These are phyloP conservation scores for Apiospora phragmitis DNA, from an alignment of 2,329 filamentous ascomycete genomes.

Conservation along the genomic window DNA sequence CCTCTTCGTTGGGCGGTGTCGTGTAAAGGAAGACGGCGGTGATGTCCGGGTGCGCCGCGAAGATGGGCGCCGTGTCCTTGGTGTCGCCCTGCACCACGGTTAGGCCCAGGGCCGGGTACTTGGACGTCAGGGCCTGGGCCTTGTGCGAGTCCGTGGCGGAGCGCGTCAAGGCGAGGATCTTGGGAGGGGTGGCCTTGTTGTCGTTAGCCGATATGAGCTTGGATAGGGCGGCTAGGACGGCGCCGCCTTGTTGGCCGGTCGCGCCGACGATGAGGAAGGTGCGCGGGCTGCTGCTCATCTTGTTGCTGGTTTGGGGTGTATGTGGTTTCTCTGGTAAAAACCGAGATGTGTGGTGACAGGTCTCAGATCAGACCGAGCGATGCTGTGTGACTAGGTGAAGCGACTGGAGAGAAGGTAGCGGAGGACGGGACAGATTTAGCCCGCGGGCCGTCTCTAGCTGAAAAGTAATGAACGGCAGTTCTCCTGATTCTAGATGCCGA, in stretches of 20 bases:
- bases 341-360: neutral
- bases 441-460: neutral
- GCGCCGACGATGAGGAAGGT: constrained; percentile 38
- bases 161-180: constrained; percentile 35
- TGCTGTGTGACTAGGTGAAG: neutral
- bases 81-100: constrained; percentile 36
- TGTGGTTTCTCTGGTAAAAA: neutral
- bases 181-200: constrained; percentile 25
- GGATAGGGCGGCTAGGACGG: constrained; percentile 28
- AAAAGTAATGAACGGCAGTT: neutral
- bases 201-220: constrained; percentile 10
- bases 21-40: constrained; percentile 36
- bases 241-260: constrained; percentile 37
- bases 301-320: neutral
- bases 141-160: constrained; percentile 27
- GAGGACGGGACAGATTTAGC: neutral
- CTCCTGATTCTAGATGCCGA: neutral
- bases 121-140: constrained; percentile 26
- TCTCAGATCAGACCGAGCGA: neutral
- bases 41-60: constrained; percentile 32
- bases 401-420: neutral
- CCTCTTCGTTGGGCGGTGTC: constrained; percentile 31
- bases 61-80: constrained; percentile 32
- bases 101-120: constrained; percentile 26
- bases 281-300: neutral